Conservation (phyloP, 2,329 filamentous ascomycete genomes). For the Trichoderma asperellum region DNA sequence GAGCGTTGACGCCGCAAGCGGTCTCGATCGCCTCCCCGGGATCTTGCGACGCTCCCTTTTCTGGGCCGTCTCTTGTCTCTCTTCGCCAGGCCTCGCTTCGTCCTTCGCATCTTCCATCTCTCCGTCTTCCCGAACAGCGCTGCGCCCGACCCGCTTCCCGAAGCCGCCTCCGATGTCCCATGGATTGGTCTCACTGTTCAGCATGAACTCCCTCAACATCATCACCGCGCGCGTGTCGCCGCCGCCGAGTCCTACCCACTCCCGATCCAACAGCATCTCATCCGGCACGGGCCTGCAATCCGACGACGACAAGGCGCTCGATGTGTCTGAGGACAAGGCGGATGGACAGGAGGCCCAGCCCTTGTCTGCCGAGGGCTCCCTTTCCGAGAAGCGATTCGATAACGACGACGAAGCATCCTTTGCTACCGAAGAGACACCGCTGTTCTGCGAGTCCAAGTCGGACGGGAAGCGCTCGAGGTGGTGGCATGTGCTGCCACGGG, state of each 20-base stretch:
- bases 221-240: constrained; percentile 81
- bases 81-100: background rate
- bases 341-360: constrained; percentile 42
- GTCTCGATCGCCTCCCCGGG: constrained; percentile 13
- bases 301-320: constrained; percentile 45
- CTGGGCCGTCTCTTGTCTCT: background rate
- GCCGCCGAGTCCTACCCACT: constrained; percentile 58
- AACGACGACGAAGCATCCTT: constrained; percentile 43
- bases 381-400: constrained; percentile 44
- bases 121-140: background rate
- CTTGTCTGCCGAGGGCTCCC: constrained; percentile 43
- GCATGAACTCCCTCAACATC: constrained; percentile 97
- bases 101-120: background rate
- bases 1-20: constrained; percentile 18
- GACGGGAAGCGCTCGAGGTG: constrained; percentile 45
- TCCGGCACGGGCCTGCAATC: constrained; percentile 53
- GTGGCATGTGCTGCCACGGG: constrained; percentile 66
- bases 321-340: constrained; percentile 39
- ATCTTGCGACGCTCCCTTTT: constrained; percentile 25
- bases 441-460: constrained; percentile 50
- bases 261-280: constrained; percentile 64
- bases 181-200: constrained; percentile 60
- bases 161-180: constrained; percentile 38
- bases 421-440: constrained; percentile 67
- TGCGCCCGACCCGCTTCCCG: background rate